Percentiles rank a stretch among this genome's conserved stretches.
Conservation (phyloP, 1,284 basidiomycete species). For the Somion occarium region DNA sequence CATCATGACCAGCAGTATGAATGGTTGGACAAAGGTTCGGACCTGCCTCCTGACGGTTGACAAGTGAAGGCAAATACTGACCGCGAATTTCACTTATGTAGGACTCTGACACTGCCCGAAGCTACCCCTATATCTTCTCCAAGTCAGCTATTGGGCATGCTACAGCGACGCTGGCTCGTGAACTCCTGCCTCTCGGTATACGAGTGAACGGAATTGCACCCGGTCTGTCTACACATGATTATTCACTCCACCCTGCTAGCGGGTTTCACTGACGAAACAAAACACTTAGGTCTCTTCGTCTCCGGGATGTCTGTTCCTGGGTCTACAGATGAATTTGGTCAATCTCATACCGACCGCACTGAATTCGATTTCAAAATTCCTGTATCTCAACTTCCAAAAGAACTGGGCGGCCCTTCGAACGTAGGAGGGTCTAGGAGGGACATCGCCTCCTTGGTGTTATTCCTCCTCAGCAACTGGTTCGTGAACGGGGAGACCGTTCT, state of each 20-base stretch:
- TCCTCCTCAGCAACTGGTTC: constrained; percentile 44
- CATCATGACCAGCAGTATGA: constrained; percentile 50
- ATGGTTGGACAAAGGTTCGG: constrained; percentile 46
- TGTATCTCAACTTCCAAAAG: constrained; percentile 19
- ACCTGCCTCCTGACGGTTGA: background rate
- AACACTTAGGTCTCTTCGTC: too few species aligned
- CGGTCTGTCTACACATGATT: too few species aligned
- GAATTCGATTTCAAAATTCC: constrained; percentile 31
- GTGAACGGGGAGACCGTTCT: constrained; percentile 28
- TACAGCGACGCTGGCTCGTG: constrained; percentile 44
- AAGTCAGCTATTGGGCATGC: constrained; percentile 49
- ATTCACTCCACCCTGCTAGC: too few species aligned
- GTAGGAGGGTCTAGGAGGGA: constrained; percentile 38
- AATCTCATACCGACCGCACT: constrained; percentile 23
- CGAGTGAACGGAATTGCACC: constrained; percentile 55
- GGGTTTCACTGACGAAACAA: too few species aligned
- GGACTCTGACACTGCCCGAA: constrained; percentile 36
- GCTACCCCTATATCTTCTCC: constrained; percentile 45
- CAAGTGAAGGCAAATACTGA: too few species aligned
- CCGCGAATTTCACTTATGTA: too few species aligned
- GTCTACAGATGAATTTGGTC: constrained; percentile 28
- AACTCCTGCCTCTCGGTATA: constrained; percentile 46
- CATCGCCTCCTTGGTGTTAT: constrained; percentile 41
- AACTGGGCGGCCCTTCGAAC: constrained; percentile 9
- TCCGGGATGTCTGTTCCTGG: constrained; percentile 33